phyloP scores from a whole-genome alignment of 768 basidiomycete genomes.

The Rhizopogon roseolus region DNA sequence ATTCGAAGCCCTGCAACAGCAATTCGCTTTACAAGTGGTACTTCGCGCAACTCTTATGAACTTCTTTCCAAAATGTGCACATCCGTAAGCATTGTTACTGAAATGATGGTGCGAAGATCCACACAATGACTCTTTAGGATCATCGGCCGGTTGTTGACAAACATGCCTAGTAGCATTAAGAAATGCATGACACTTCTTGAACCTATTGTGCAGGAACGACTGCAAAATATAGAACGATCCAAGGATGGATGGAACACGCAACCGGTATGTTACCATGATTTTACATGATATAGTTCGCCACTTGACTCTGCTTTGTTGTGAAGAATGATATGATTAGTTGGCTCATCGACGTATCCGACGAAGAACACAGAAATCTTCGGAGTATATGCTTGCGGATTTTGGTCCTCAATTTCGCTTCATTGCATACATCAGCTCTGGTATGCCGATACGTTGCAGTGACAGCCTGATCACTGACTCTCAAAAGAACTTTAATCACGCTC shows the following conservation, averaged over 20 bases:
- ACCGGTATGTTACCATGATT: constrained; percentile 24
- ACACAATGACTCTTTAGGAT: constrained; percentile 18
- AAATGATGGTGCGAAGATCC: constrained; percentile 8
- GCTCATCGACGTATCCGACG: constrained; percentile 32
- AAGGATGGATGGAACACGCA: constrained; percentile 24
- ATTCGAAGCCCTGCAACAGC: constrained; percentile 27
- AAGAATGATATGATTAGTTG: constrained; percentile 37
- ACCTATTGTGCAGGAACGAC: constrained; percentile 30
- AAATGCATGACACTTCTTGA: constrained; percentile 24
- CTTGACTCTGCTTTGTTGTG: not conserved
- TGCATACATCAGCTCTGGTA: constrained; percentile 31
- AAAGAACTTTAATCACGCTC: constrained; percentile 31
- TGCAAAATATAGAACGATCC: constrained; percentile 17
- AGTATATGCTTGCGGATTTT: constrained; percentile 30
- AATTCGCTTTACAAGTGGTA: constrained; percentile 30
- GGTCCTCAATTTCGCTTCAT: constrained; percentile 31
- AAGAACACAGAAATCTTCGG: constrained; percentile 21
- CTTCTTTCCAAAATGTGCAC: constrained; percentile 28
- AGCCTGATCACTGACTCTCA: constrained; percentile 2
- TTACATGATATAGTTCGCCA: not conserved
- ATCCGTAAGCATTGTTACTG: constrained; percentile 24
- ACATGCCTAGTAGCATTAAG: constrained; percentile 25
- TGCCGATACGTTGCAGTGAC: not conserved
- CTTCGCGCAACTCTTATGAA: constrained; percentile 27
- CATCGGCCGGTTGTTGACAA: constrained; percentile 27